These are phyloP conservation scores for Diaporthe ilicicola DNA, from an alignment of 2,329 filamentous ascomycete genomes.

Conservation along the genomic window DNA sequence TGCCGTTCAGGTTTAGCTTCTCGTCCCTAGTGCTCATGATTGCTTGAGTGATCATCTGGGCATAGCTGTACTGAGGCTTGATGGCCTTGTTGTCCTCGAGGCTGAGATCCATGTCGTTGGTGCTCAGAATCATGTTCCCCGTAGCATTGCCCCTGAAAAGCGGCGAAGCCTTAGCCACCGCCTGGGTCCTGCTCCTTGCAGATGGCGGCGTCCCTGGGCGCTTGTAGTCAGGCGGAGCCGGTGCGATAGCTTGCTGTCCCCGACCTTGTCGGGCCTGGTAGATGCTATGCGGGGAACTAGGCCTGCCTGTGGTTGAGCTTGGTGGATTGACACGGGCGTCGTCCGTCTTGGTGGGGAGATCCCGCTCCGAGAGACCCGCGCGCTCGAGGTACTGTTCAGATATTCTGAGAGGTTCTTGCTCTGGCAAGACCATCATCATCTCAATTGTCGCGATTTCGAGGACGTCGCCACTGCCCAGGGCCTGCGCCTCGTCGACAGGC, in stretches of 20 bases:
- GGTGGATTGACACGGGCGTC: conserved; percentile 22
- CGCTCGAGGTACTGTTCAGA: conserved; percentile 75
- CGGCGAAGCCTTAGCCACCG: conserved; percentile 49
- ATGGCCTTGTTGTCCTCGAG: conserved; percentile 86
- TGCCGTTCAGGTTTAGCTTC: conserved; percentile 89
- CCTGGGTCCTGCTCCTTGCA: conserved; percentile 45
- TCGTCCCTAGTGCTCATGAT: conserved; percentile 88
- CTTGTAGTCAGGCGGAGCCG: conserved; percentile 67
- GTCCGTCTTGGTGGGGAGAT: conserved; percentile 35
- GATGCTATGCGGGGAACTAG: conserved; percentile 39
- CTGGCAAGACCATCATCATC: conserved; percentile 98
- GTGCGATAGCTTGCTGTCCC: conserved; percentile 61
- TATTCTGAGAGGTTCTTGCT: conserved; percentile 71
- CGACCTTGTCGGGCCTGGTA: conserved; percentile 37
- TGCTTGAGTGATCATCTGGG: conserved; percentile 95
- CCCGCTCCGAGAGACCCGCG: conserved; percentile 59
- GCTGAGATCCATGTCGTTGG: conserved; percentile 76
- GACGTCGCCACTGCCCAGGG: conserved; percentile 85
- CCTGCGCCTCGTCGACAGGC: conserved; percentile 70
- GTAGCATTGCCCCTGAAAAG: conserved; percentile 42
- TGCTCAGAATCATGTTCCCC: conserved; percentile 55
- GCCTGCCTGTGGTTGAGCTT: conserved; percentile 36
- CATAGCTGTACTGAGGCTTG: conserved; percentile 96
- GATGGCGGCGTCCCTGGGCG: conserved; percentile 69
- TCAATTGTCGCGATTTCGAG: conserved; percentile 92